Base-by-base conservation (phyloP, 306 rosid species). In the Gillenia trifoliata region DNA sequence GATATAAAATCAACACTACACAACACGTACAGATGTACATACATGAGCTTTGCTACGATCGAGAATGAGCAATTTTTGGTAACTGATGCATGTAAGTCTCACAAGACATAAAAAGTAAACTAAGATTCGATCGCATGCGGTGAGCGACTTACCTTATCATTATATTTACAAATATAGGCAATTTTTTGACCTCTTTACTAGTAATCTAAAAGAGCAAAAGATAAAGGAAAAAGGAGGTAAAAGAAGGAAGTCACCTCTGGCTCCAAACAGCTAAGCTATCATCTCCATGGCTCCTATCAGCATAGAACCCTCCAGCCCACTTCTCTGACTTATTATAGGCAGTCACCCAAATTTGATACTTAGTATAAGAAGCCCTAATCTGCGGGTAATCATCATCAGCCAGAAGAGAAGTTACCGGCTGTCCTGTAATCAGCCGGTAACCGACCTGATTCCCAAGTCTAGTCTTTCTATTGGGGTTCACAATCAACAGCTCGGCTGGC, bases 191-290 rank as follows among this genome's bases (percentile, higher is more conserved):
- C 55, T 49, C 28, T 54, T 5, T 20, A 23, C 60, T n/a, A n/a
- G 10, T 54, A 2, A 54, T n/a, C 60, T 8, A 8, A n/a, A 8
- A 8, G 4, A 2, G 0, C 41, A 3, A 22, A 55, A 8, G 5
- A 55, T 20, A 0, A 2, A 22, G 15, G n/a, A 1, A 13, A 4
- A 13, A 5, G 54, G 41, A 38, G 41, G 41, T 38, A 0, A 47
- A 54, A 55, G 6, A 6, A 50, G 9, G 1, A 52, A 57, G 20
- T 82, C 80, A 92, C 97, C 93, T 90, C 4, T 77, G 80, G 73
- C 90, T 88, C 98, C 98, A 93, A 71, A 88, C 69, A 36, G 91
- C 93, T 78, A 93, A 84, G 74, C 96, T 91, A 77, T 91, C 96
- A 61, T 93, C 96, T 29, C 97, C 97, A 50, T 52, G 88, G 80